Conservation (phyloP, 768 basidiomycete species). For the Tulasnella sp. region DNA sequence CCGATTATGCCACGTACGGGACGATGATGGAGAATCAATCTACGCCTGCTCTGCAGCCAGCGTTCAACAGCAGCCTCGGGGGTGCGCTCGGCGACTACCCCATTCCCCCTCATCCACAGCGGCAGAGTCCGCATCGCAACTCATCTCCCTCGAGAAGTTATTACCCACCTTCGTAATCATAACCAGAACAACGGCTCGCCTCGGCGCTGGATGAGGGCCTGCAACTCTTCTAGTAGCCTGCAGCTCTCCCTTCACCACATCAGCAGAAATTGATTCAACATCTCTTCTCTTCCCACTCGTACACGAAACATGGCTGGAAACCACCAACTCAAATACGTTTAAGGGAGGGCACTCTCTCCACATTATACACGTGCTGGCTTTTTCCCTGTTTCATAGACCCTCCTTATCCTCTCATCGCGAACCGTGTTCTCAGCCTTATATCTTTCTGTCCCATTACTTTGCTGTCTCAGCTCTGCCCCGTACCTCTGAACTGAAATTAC, state of each 20-base stretch:
- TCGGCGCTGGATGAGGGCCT: background rate
- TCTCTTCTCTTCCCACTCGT: too few relatives aligned
- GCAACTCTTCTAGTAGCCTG: background rate
- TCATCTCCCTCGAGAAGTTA: conserved; percentile 1
- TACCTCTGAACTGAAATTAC: background rate
- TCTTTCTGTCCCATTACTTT: background rate
- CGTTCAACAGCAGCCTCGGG: conserved; percentile 2
- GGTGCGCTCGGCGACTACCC: conserved; percentile 11
- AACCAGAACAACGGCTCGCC: background rate
- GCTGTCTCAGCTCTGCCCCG: background rate
- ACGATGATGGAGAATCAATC: too few relatives aligned
- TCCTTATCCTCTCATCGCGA: too few relatives aligned
- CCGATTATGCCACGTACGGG: too few relatives aligned
- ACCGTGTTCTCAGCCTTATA: too few relatives aligned
- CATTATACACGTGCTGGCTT: background rate
- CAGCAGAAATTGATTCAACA: too few relatives aligned
- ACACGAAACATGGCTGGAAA: too few relatives aligned
- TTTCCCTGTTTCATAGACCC: background rate
- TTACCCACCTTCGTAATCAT: conserved; percentile 7
- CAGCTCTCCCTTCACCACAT: too few relatives aligned
- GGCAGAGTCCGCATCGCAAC: too few relatives aligned
- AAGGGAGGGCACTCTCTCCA: background rate
- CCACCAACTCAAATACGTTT: too few relatives aligned
- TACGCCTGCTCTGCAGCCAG: too few relatives aligned
- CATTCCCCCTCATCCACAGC: conserved; percentile 3